Evolutionary conservation across 1,139 yeast species (phyloP), one percentile per base, ranked within the genome.

Genomic region (Suhomyces yuchorum): DNA sequence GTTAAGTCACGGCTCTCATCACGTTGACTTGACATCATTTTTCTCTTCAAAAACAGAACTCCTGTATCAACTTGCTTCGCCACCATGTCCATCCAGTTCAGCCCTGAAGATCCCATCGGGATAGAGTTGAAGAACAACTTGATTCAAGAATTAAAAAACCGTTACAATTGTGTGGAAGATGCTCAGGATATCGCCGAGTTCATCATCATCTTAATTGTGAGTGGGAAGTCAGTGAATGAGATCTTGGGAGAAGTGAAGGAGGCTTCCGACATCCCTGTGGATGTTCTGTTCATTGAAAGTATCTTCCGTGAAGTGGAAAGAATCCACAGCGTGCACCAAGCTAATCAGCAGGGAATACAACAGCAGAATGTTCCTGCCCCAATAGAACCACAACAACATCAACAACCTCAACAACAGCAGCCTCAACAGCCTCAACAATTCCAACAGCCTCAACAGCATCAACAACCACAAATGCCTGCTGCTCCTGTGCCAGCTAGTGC

Each of bases 181-280:
- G 83, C 89, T 28, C 81, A 75, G 40, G 90, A 86, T 61, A 86
- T 87, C 37, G 89, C 96, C 14, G 96, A 90, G 62, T 90, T 82
- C 62, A 82, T 90, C 51, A 78, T 85, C 19, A 78, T 87, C 49
- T 74, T 89, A 70, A 83, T 89, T 50, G 83, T 86, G 23, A 87
- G 87, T 58, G 82, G 85, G 56, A 85, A 87, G 61, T 69, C 83
- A 5, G 78, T 84, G 9, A 75, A 73, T 8, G 89, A 86, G 53
- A 85, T 89, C 40, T 76, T 81, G 6, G 65, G 68, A 8, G 96
- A 90, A 61, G 77, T 90, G 37, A 70, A 79, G 35, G 81, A 82
- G 38, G 70, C 88, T 46, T 82, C 87, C 51, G 90, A 87, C 44
- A 78, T 84, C 37, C 80, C 81, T 8, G 80, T 87, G 37, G 80